Percentiles rank a stretch among this genome's conserved stretches.
These are phyloP conservation scores for Dissophora ornata DNA, from an alignment of 192 early-diverging fungal genomes.

Conservation along the genomic window DNA sequence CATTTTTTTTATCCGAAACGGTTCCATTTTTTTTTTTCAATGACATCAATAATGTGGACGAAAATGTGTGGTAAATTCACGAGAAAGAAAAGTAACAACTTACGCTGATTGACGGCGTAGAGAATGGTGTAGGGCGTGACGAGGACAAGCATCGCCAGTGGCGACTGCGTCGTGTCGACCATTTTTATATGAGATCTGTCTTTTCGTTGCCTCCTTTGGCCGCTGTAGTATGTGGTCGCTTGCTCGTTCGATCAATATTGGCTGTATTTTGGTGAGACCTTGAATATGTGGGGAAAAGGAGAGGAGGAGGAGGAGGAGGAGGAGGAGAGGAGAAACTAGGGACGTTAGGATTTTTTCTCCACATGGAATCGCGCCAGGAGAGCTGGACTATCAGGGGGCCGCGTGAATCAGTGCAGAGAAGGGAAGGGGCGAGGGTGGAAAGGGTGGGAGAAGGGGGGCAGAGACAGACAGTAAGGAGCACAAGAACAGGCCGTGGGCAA, in stretches of 20 bases:
- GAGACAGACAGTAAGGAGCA: no score
- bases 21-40: background rate
- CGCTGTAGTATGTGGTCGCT: no score
- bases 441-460: background rate
- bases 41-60: no score
- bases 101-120: slow-evolving; percentile 44
- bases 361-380: no score
- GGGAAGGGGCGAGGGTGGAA: background rate
- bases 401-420: background rate
- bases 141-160: slow-evolving; percentile 48
- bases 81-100: slow-evolving; percentile 8
- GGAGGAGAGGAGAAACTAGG: background rate
- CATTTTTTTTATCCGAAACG: background rate
- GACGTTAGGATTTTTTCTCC: no score
- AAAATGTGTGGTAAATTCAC: no score
- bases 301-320: background rate
- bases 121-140: slow-evolving; percentile 45
- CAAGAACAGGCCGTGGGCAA: no score
- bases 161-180: slow-evolving; percentile 41
- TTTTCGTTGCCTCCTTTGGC: background rate
- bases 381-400: no score
- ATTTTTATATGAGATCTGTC: slow-evolving; percentile 8
- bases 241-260: no score
- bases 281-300: background rate
- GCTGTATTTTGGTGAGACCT: background rate